Percentiles rank a stretch among this genome's conserved stretches.
phyloP scores from a whole-genome alignment of 345 rosid species.

The Arabidopsis thaliana region DNA sequence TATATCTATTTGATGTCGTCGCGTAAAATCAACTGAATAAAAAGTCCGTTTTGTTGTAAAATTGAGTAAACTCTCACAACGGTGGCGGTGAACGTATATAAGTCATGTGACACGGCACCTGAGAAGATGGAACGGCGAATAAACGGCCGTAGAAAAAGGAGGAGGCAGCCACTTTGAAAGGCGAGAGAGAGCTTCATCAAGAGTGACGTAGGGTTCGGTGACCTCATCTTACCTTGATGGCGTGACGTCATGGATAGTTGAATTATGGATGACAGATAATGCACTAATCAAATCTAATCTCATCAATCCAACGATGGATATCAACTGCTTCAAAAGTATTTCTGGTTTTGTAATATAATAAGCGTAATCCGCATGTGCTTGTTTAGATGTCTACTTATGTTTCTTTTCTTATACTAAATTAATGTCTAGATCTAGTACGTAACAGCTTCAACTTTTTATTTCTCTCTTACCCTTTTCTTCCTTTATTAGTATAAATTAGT shows the following conservation, averaged over 20 bases:
- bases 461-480: neutral
- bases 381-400: constrained; percentile 2
- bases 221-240: constrained; percentile 22
- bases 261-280: constrained; percentile 35
- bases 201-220: constrained; percentile 32
- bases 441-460: neutral
- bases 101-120: constrained; percentile 40
- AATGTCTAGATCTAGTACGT: constrained; percentile 30
- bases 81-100: constrained; percentile 18
- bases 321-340: constrained; percentile 6
- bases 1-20: too few species aligned
- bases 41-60: too few species aligned
- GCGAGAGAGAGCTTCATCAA: neutral
- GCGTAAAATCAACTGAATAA: too few species aligned
- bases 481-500: neutral
- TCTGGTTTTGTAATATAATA: constrained; percentile 13
- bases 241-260: constrained; percentile 13
- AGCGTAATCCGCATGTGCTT: constrained; percentile 9
- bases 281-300: constrained; percentile 28
- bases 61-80: neutral
- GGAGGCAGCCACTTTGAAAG: constrained; percentile 20
- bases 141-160: constrained; percentile 34
- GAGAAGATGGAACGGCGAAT: constrained; percentile 28
- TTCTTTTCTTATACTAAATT: neutral
- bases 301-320: constrained; percentile 35